These are phyloP conservation scores for Viridothelium virens DNA, from an alignment of 495 filamentous ascomycete species.

Conservation along the genomic window DNA sequence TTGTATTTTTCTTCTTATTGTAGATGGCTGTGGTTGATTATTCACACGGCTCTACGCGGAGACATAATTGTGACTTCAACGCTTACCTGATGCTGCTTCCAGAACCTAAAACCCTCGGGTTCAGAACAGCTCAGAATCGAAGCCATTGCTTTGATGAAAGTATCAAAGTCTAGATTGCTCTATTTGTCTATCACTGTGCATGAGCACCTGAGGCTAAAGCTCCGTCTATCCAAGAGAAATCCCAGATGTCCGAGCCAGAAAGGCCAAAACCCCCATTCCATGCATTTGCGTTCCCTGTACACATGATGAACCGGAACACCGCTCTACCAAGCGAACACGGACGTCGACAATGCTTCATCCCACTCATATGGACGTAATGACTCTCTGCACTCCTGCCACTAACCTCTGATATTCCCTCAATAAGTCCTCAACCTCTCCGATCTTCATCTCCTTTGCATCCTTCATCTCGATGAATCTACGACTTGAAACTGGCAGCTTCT, in stretches of 20 bases:
- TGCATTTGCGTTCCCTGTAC: background rate
- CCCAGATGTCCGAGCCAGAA: background rate
- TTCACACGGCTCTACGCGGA: too few relatives aligned
- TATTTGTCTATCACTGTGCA: too few relatives aligned
- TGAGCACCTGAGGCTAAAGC: background rate
- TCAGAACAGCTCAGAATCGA: too few relatives aligned
- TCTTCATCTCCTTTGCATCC: slow-evolving; percentile 65
- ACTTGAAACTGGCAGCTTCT: slow-evolving; percentile 62
- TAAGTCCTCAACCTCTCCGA: slow-evolving; percentile 75
- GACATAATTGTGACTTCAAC: too few relatives aligned
- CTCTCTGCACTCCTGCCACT: slow-evolving; percentile 33
- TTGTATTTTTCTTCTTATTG: too few relatives aligned
- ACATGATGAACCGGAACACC: background rate
- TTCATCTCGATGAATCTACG: slow-evolving; percentile 73
- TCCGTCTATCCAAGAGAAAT: background rate
- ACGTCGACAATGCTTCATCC: background rate
- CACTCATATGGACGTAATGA: background rate
- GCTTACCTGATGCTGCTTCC: too few relatives aligned
- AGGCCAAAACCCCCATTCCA: background rate
- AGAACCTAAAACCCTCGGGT: too few relatives aligned
- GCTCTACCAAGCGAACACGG: background rate
- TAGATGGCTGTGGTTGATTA: too few relatives aligned
- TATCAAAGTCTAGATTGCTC: too few relatives aligned
- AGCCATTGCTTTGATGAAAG: too few relatives aligned
- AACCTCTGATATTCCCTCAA: slow-evolving; percentile 83